phyloP scores from a whole-genome alignment of 2,329 filamentous ascomycete species.

The Calonectria crousiana region DNA sequence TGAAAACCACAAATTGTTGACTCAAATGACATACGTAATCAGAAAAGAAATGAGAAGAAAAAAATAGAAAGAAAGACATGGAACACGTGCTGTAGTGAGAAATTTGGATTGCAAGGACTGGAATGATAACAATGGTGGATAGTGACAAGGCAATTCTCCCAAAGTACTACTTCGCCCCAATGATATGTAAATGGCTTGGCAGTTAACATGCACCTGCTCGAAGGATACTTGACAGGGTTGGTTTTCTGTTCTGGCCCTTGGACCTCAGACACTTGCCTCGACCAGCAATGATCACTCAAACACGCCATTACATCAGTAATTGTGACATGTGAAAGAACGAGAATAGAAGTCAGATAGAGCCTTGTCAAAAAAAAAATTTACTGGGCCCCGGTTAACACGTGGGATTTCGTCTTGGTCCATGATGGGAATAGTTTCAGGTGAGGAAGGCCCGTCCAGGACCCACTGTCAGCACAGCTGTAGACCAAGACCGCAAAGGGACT shows the following conservation, averaged over 20 bases:
- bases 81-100: neutral
- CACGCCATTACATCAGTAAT: neutral
- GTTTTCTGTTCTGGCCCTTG: neutral
- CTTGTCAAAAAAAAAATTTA: neutral
- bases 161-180: neutral
- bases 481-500: neutral
- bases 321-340: neutral
- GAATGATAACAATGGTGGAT: neutral
- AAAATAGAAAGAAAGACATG: neutral
- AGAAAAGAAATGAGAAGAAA: neutral
- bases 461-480: conserved; percentile 1
- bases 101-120: neutral
- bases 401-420: conserved; percentile 10
- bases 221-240: neutral
- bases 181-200: neutral
- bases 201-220: neutral
- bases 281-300: neutral
- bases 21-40: neutral
- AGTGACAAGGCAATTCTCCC: neutral
- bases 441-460: neutral
- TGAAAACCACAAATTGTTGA: neutral
- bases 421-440: conserved; percentile 26
- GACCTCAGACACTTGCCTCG: neutral
- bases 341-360: neutral
- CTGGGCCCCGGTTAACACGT: neutral